Evolutionary conservation across 345 rosid genomes (phyloP), one percentile per base, ranked within the genome.

Genomic region (Aquilaria malaccensis): DNA sequence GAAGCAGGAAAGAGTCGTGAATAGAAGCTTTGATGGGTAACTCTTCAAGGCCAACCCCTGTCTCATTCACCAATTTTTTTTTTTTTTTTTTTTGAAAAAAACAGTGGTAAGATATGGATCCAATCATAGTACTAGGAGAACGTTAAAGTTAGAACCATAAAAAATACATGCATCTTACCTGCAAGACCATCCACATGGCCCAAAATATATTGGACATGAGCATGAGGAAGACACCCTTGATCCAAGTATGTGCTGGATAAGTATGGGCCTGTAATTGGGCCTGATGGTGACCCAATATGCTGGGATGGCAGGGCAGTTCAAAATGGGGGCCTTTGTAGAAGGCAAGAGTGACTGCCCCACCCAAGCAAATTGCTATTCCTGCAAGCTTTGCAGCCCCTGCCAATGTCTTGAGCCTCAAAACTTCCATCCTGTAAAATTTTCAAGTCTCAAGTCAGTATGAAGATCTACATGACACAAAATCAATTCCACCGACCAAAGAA

Each of bases 141-240:
- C 11, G 10, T 33, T 58, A 10, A 41, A 31, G 58, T 2, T 22
- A 62, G 13, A 63, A 3, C 22, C 22, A 22, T 22, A 22, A 22
- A 22, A 22, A 22, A 22, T 0, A 22, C 22, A 22, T 22, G 22
- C 22, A 22, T 3, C 3, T 1, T 72, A 89, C 97, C 98, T 93
- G 97, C 59, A 94, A 65, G 3, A 89, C 92, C 52, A 94, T 77
- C 99, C 99, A 94, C 43, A 94, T 58, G 37, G 86, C 97, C 87
- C 88, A 93, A 22, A 61, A 72, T 30, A 63, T 63, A 71, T 86
- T 86, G 74, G 97, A 81, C 50, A 65, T 47, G 70, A 94, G 67
- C 97, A 89, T 85, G 71, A 94, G 82, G 70, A 87, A 78, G 82
- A 83, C 77, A 22, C 99, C 99, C 68, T 80, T 94, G 47, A 89